Evolutionary conservation across 1,284 basidiomycete species (phyloP).

Genomic region (Sporisorium exsertum): DNA sequence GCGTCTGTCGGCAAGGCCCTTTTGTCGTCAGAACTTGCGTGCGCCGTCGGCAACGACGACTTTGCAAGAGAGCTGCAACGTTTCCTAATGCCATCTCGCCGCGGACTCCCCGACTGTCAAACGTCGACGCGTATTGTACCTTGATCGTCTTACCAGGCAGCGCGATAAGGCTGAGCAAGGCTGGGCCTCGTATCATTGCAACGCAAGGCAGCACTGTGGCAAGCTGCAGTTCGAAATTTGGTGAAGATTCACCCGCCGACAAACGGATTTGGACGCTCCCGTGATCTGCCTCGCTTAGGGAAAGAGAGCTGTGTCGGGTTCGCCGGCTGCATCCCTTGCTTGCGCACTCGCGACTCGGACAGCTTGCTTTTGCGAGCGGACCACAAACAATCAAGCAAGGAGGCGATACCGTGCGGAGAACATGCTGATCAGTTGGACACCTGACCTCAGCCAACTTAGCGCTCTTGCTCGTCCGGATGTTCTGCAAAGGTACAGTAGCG

Average conservation of each 20-base stretch:
- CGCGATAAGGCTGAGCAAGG: not conserved
- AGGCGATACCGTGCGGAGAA: not conserved
- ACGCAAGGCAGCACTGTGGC: not conserved
- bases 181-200: not conserved
- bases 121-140: not conserved
- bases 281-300: conserved; percentile 2
- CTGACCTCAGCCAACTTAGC: too few relatives aligned
- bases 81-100: not conserved
- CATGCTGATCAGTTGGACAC: too few relatives aligned
- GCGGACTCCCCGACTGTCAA: too few relatives aligned
- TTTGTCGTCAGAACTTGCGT: not conserved
- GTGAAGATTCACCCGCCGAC: not conserved
- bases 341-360: not conserved
- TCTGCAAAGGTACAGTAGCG: too few relatives aligned
- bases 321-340: conserved; percentile 1
- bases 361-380: not conserved
- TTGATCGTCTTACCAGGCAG: not conserved
- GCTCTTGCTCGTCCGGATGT: too few relatives aligned
- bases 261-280: conserved; percentile 1
- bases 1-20: not conserved
- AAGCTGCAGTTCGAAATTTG: conserved; percentile 5
- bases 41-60: not conserved
- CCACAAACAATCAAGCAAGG: conserved; percentile 2
- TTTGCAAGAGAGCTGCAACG: not conserved
- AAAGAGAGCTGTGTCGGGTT: not conserved